Evolutionary conservation across 345 rosid species (phyloP).

Genomic region (Eucalyptus curtisii): DNA sequence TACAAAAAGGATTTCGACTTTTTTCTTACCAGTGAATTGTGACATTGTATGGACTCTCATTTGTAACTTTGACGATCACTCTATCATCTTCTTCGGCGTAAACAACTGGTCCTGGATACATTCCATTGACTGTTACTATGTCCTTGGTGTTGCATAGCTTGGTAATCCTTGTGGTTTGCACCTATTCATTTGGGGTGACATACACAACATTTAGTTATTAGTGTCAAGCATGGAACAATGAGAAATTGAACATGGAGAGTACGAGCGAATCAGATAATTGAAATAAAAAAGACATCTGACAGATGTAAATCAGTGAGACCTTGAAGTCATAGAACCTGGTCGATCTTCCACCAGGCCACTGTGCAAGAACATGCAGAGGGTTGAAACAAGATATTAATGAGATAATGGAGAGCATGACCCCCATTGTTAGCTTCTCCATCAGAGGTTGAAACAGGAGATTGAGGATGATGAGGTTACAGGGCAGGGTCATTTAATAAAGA

Average conservation of each 20-base stretch:
- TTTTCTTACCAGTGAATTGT: conserved; percentile 68
- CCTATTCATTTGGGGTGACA: conserved; percentile 8
- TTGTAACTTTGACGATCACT: conserved; percentile 52
- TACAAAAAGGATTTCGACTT: neutral
- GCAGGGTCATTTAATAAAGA: neutral
- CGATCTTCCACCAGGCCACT: conserved; percentile 24
- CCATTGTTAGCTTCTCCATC: conserved; percentile 23
- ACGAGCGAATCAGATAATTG: neutral
- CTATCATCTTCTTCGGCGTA: conserved; percentile 73
- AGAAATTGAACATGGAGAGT: neutral
- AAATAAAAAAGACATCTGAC: neutral
- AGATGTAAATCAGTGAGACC: conserved; percentile 8
- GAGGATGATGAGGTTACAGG: neutral
- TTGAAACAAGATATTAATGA: conserved; percentile 12
- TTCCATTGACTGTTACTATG: conserved; percentile 57
- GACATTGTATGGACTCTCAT: conserved; percentile 58
- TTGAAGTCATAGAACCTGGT: conserved; percentile 73
- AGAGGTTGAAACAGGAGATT: neutral
- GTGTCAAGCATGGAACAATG: neutral
- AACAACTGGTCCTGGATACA: conserved; percentile 66
- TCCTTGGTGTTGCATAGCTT: conserved; percentile 53
- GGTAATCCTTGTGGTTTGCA: conserved; percentile 40
- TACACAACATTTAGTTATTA: neutral
- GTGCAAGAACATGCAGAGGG: conserved; percentile 14
- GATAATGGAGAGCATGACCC: conserved; percentile 9